A percentile compares a stretch with the other conserved stretches of the same genome.
Evolutionary conservation across 1,284 basidiomycete genomes (phyloP).

Genomic region (Agroathelia rolfsii): DNA sequence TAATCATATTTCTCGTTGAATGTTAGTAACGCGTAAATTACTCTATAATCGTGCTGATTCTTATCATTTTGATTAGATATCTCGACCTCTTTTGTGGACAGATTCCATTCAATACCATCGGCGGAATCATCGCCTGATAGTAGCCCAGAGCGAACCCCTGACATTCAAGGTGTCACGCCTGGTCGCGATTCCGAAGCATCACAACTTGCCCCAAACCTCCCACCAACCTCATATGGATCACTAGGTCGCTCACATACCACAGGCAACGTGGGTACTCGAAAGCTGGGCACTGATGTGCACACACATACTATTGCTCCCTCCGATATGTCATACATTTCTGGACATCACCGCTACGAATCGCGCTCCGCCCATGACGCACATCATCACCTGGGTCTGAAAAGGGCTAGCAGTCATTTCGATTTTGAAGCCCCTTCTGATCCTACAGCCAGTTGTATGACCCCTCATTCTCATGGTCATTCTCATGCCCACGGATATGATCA

Average conservation of each 20-base stretch:
- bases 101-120: constrained; percentile 49
- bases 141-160: constrained; percentile 12
- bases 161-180: constrained; percentile 1
- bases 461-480: constrained; percentile 9
- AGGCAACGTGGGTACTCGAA: too few relatives aligned
- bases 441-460: constrained; percentile 4
- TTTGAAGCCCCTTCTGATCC: too few relatives aligned
- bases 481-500: constrained; percentile 10
- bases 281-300: too few relatives aligned
- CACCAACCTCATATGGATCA: constrained; percentile 15
- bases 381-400: constrained; percentile 19
- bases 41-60: constrained; percentile 7
- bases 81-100: constrained; percentile 64
- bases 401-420: too few relatives aligned
- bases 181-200: too few relatives aligned
- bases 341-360: constrained; percentile 37
- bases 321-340: constrained; percentile 16
- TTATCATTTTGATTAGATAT: constrained; percentile 32
- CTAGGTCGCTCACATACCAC: constrained; percentile 5
- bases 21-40: constrained; percentile 33
- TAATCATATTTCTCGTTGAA: constrained; percentile 68
- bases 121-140: constrained; percentile 33
- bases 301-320: constrained; percentile 6
- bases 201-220: constrained; percentile 7
- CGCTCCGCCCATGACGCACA: constrained; percentile 25